phyloP scores from a whole-genome alignment of 2,329 filamentous ascomycete genomes.

The Lecanicillium sp. region DNA sequence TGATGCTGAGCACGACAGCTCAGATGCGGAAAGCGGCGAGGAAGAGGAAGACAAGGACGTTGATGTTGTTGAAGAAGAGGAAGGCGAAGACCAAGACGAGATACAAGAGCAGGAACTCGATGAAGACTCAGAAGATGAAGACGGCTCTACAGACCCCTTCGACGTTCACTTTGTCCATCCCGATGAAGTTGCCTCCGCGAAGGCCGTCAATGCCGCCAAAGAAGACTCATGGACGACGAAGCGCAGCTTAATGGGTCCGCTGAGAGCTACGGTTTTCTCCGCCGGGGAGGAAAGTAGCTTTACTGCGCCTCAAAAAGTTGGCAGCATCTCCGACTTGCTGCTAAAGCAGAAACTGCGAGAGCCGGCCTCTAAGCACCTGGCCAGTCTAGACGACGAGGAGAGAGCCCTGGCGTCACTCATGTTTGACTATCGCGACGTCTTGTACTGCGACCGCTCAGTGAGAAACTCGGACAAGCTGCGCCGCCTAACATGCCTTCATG shows the following conservation, averaged over 20 bases:
- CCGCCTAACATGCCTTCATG: conserved; percentile 70
- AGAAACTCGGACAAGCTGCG: conserved; percentile 63
- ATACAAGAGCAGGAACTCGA: conserved; percentile 23
- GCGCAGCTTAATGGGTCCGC: conserved; percentile 37
- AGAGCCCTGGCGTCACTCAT: conserved; percentile 61
- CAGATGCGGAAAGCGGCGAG: conserved; percentile 12
- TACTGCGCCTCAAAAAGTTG: conserved; percentile 17
- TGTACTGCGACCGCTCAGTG: conserved; percentile 66
- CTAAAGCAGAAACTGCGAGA: conserved; percentile 65
- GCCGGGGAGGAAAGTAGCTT: conserved; percentile 32
- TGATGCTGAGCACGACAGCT: conserved; percentile 2
- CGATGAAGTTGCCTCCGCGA: conserved; percentile 51
- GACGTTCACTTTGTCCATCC: conserved; percentile 69
- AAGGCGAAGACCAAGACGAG: conserved; percentile 37
- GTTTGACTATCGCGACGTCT: conserved; percentile 75
- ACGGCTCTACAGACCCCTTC: conserved; percentile 62
- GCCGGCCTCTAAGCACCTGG: conserved; percentile 42
- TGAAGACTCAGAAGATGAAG: conserved; percentile 41
- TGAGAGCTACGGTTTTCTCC: conserved; percentile 38
- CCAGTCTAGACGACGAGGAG: conserved; percentile 54
- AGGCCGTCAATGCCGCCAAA: conserved; percentile 43
- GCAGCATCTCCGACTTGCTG: conserved; percentile 35
- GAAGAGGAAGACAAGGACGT: conserved; percentile 29
- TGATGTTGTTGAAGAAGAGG: conserved; percentile 22
- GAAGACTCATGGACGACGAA: conserved; percentile 43